phyloP scores from a whole-genome alignment of 305 asterid species.

The Lippia alba region DNA sequence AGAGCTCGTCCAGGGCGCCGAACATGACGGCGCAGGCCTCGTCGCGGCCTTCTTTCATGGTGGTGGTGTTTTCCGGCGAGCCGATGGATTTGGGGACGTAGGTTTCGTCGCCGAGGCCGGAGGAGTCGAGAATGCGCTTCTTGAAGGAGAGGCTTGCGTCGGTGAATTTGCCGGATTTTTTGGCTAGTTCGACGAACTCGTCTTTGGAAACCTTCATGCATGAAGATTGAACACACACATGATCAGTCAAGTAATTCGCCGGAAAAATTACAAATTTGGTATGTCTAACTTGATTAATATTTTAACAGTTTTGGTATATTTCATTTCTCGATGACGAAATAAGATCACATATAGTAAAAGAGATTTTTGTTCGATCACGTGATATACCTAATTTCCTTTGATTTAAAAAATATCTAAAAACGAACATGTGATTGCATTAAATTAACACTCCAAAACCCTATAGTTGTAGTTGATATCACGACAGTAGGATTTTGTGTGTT shows the following conservation, averaged over 20 bases:
- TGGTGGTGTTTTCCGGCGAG: constrained; percentile 67
- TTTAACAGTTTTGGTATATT: no score
- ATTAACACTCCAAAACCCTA: no score
- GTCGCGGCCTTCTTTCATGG: constrained; percentile 93
- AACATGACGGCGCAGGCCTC: constrained; percentile 90
- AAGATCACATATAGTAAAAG: no score
- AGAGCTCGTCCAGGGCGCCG: constrained; percentile 89
- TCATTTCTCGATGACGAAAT: no score
- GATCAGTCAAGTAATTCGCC: neutral
- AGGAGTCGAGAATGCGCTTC: constrained; percentile 65
- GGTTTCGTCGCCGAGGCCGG: constrained; percentile 89
- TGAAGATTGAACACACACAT: neutral
- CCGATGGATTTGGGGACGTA: constrained; percentile 75
- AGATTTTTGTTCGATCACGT: no score
- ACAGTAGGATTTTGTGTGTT: no score
- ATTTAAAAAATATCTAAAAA: no score
- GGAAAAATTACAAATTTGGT: neutral
- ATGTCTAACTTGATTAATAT: no score
- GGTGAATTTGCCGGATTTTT: constrained; percentile 76
- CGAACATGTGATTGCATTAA: no score
- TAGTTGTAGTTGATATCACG: no score
- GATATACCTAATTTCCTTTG: no score
- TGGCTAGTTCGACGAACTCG: constrained; percentile 72
- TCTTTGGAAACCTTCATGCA: constrained; percentile 75
- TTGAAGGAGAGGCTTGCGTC: constrained; percentile 68